phyloP scores from a whole-genome alignment of 352 stramenopile species.

The Thalassiosira exigua region DNA sequence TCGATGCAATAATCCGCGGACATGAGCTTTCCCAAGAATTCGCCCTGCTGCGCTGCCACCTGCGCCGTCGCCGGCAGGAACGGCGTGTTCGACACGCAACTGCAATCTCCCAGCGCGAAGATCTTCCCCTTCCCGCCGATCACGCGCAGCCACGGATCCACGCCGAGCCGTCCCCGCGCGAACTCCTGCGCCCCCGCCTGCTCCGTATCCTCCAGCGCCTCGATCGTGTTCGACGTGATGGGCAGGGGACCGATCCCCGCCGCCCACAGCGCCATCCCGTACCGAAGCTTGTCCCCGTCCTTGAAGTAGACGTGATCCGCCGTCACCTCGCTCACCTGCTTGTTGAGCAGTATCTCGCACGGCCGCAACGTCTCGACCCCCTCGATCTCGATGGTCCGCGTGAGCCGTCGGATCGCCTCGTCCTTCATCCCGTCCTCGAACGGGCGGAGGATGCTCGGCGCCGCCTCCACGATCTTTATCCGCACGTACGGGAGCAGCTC shows the following conservation, averaged over 20 bases:
- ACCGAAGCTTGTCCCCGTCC: constrained; percentile 77
- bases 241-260: constrained; percentile 86
- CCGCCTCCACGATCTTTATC: constrained; percentile 89
- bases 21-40: constrained; percentile 85
- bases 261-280: constrained; percentile 86
- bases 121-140: constrained; percentile 82
- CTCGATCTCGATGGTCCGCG: constrained; percentile 68
- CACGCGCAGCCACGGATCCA: constrained; percentile 86
- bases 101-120: constrained; percentile 87
- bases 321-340: constrained; percentile 85
- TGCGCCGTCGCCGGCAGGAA: constrained; percentile 86
- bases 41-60: constrained; percentile 87
- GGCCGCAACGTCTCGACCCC: constrained; percentile 71
- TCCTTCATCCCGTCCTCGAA: constrained; percentile 85
- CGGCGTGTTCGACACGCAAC: constrained; percentile 72
- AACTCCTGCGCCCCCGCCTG: constrained; percentile 78
- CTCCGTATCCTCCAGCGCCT: constrained; percentile 70
- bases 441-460: constrained; percentile 80
- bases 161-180: constrained; percentile 82
- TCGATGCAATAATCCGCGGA: constrained; percentile 77
- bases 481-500: constrained; percentile 84
- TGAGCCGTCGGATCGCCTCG: constrained; percentile 82
- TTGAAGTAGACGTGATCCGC: constrained; percentile 81
- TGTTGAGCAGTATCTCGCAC: constrained; percentile 84
- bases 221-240: constrained; percentile 84